Conservation (phyloP, 2,329 filamentous ascomycete genomes). For the Sarocladium brachiariae region DNA sequence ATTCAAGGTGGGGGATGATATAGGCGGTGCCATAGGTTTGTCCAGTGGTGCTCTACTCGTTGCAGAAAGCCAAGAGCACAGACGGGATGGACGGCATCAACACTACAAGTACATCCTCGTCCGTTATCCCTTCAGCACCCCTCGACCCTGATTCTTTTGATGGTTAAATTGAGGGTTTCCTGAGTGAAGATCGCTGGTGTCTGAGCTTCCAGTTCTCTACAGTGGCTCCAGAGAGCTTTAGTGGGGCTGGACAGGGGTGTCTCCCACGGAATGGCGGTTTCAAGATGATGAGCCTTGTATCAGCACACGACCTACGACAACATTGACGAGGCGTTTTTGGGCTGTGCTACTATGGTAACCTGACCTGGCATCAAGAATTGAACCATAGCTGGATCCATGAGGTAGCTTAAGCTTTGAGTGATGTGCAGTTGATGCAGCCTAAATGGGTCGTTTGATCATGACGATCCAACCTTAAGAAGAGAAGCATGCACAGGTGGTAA, state of each 20-base stretch:
- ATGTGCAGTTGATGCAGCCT: too few species aligned
- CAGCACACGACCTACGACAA: background rate
- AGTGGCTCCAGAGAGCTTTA: background rate
- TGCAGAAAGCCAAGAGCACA: background rate
- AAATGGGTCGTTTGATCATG: too few species aligned
- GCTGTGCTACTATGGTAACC: background rate
- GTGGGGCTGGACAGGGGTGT: background rate
- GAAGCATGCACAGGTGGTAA: too few species aligned
- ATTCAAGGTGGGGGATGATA: background rate
- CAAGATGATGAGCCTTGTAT: constrained; percentile 5
- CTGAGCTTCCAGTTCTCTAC: too few species aligned
- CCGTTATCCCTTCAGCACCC: too few species aligned
- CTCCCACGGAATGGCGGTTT: constrained; percentile 1
- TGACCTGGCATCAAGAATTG: background rate
- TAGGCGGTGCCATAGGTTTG: background rate
- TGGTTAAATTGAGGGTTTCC: too few species aligned
- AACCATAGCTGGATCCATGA: background rate
- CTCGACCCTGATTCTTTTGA: too few species aligned
- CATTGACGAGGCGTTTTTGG: background rate
- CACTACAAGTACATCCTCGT: too few species aligned
- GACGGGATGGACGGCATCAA: background rate
- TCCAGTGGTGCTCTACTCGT: background rate
- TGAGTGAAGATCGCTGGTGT: too few species aligned
- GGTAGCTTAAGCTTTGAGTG: too few species aligned
- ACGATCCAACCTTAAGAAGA: too few species aligned